These are phyloP conservation scores for Penicillium arizonense DNA, from an alignment of 495 filamentous ascomycete genomes.

Conservation along the genomic window DNA sequence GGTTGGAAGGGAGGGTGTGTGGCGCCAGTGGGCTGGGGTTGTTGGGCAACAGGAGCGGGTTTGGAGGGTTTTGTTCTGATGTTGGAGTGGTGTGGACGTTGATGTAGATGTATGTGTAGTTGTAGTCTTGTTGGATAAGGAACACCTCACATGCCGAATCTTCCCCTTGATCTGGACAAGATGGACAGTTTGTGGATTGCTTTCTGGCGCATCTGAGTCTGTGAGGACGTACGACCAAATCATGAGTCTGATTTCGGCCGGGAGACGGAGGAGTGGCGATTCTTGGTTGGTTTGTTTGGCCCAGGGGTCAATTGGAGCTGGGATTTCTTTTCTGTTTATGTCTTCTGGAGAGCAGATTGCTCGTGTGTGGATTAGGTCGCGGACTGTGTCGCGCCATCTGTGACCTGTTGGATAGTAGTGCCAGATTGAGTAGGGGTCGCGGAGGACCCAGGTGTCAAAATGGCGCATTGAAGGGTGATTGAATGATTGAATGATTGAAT, in stretches of 20 bases:
- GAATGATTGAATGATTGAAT: neutral
- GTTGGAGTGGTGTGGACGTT: too few species aligned
- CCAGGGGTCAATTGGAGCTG: slow-evolving; percentile 15
- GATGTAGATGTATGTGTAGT: too few species aligned
- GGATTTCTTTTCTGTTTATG: neutral
- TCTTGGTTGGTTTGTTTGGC: slow-evolving; percentile 15
- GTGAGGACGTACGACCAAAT: slow-evolving; percentile 54
- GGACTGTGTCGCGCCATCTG: slow-evolving; percentile 42
- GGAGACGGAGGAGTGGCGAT: slow-evolving; percentile 34
- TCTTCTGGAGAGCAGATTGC: slow-evolving; percentile 37
- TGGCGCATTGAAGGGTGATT: slow-evolving; percentile 35
- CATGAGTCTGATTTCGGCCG: slow-evolving; percentile 54
- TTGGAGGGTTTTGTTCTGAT: slow-evolving; percentile 9
- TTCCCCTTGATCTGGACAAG: slow-evolving; percentile 42
- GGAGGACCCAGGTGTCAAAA: slow-evolving; percentile 46
- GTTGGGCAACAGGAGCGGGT: slow-evolving; percentile 40
- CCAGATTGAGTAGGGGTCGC: slow-evolving; percentile 46
- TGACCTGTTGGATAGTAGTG: slow-evolving; percentile 44
- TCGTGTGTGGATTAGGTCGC: slow-evolving; percentile 37
- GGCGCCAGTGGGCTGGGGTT: slow-evolving; percentile 38
- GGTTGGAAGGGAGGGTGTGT: slow-evolving; percentile 34
- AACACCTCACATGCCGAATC: slow-evolving; percentile 41
- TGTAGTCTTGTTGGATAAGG: neutral
- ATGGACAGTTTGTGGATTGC: slow-evolving; percentile 36
- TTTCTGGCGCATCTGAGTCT: neutral